Base-by-base conservation (phyloP, 805 yeast species). In the Hanseniaspora taiwanica region DNA sequence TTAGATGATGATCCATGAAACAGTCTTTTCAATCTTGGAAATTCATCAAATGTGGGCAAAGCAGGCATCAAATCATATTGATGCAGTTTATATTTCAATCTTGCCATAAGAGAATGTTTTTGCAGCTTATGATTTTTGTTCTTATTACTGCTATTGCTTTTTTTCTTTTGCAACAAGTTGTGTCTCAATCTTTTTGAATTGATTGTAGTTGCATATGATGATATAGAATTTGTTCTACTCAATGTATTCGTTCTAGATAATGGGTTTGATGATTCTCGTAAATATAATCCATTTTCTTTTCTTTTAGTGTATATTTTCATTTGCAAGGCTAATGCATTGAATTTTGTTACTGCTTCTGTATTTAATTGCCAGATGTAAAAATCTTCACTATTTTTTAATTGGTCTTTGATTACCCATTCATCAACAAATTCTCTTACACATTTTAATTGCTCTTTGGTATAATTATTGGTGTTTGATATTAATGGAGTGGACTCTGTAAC, bases 301-400 rank as follows among this genome's bases (percentile, higher is more conserved):
- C 21, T 19, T 17, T 33, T 33, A 3, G 21, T 33, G 24, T 13
- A 33, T 18, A 33, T 33, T 16, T 44, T 43, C 32, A 58, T 33
- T 37, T 58, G 63, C n/a, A 46, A 40, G 31, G 52, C 47, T 36
- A 58, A 42, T 4, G 46, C 43, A 9, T 41, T 37, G 36, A 40
- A 57, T 40, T 56, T 55, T 24, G 45, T 44, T 21, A 42, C 10
- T 5, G 23, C 47, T 23, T 52, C 52, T 32, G 53, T 51, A 20
- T 51, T 47, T 25, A 57, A 40, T 27, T 56, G 46, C 59, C 61
- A 55, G 8, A 46, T 42, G 31, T 59, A 59, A 40, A 59, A 59
- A 17, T 47, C 56, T 38, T 59, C 56, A 38, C 60, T 54, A 36
- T 58, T 59, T 8, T 44, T 46, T 20, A 58, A 40, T 42, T 59